Percentiles rank a stretch among this genome's conserved stretches.
Conservation (phyloP, 352 stramenopile genomes). For the Globisporangium cederbergense region DNA sequence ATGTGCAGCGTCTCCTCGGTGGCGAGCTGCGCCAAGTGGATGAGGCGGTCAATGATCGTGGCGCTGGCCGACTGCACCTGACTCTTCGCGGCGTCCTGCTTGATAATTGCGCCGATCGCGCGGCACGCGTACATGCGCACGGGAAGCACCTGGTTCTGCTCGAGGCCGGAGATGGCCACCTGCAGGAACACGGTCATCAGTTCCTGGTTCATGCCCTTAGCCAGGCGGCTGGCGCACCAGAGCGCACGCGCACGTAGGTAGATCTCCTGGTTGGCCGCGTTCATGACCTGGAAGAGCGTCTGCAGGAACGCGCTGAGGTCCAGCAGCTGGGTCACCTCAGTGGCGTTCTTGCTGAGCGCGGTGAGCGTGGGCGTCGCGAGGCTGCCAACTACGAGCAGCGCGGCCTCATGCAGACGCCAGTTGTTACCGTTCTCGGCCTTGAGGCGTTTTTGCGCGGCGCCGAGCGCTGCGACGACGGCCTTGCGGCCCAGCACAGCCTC, state of each 20-base stretch:
- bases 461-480: constrained; percentile 47
- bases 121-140: constrained; percentile 79
- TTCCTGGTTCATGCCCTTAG: constrained; percentile 62
- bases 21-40: constrained; percentile 50
- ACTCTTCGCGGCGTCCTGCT: constrained; percentile 53
- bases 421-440: constrained; percentile 33
- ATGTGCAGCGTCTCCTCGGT: constrained; percentile 77
- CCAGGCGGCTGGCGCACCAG: constrained; percentile 77
- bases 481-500: constrained; percentile 64
- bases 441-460: constrained; percentile 62
- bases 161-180: constrained; percentile 68
- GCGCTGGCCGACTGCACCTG: constrained; percentile 46
- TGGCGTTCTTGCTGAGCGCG: constrained; percentile 48
- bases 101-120: constrained; percentile 66
- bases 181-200: constrained; percentile 74
- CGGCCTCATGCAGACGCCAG: constrained; percentile 75
- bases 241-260: constrained; percentile 74
- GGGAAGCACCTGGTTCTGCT: constrained; percentile 64
- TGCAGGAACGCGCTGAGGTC: constrained; percentile 64
- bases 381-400: constrained; percentile 65
- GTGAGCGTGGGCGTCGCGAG: constrained; percentile 56
- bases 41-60: constrained; percentile 57
- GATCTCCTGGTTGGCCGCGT: constrained; percentile 53
- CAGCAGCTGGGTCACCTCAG: constrained; percentile 44
- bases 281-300: constrained; percentile 80